Evolutionary conservation across 768 basidiomycete genomes (phyloP).

Genomic region (Amanita rimosa): DNA sequence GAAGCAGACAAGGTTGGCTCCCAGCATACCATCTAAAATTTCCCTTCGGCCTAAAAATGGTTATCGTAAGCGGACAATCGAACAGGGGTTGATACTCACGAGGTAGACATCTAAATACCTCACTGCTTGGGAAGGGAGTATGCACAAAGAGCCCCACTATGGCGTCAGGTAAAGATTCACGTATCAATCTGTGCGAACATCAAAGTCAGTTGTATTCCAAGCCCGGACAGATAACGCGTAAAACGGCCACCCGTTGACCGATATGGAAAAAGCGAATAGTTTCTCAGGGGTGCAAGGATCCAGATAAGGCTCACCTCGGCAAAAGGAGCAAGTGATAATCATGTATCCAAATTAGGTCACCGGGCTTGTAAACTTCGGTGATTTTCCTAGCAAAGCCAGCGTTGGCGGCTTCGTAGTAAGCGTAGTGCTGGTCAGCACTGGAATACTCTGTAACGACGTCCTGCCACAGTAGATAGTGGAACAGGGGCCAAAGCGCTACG

Average conservation of each 20-base stretch:
- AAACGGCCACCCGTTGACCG: slow-evolving; percentile 5
- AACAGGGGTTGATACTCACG: slow-evolving; percentile 35
- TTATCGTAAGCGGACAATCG: not conserved
- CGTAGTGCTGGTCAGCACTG: slow-evolving; percentile 76
- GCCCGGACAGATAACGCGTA: slow-evolving; percentile 2
- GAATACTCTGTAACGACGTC: slow-evolving; percentile 87
- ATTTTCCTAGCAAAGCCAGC: slow-evolving; percentile 68
- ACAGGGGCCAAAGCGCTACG: slow-evolving; percentile 89
- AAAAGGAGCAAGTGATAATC: slow-evolving; percentile 95
- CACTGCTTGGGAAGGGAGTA: slow-evolving; percentile 94
- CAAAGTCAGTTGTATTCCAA: not conserved
- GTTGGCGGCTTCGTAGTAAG: slow-evolving; percentile 75
- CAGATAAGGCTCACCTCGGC: slow-evolving; percentile 34
- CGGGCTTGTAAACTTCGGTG: slow-evolving; percentile 66
- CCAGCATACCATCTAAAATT: slow-evolving; percentile 95
- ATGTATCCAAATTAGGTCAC: slow-evolving; percentile 91
- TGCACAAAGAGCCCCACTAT: slow-evolving; percentile 91
- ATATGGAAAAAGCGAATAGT: not conserved
- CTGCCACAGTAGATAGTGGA: slow-evolving; percentile 98
- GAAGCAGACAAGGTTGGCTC: slow-evolving; percentile 94
- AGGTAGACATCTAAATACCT: slow-evolving; percentile 90
- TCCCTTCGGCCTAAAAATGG: slow-evolving; percentile 62
- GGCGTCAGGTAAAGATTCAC: slow-evolving; percentile 55
- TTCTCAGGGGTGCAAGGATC: not conserved
- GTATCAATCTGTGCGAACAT: slow-evolving; percentile 40